Conservation (phyloP, 441 rosid genomes). For the Macaranga tanarius region DNA sequence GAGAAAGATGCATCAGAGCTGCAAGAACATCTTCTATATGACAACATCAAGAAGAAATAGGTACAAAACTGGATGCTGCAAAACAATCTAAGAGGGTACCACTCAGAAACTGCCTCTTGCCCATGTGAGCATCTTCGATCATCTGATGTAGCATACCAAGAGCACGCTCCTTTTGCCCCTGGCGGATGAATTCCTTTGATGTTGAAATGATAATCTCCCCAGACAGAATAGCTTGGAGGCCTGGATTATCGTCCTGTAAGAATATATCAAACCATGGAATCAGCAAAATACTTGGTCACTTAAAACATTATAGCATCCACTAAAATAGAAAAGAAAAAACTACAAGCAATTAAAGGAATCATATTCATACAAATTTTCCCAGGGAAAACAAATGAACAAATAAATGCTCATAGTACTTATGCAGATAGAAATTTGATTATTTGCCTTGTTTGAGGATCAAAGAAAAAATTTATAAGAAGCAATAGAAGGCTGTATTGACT, state of each 20-base stretch:
- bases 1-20: constrained; percentile 32
- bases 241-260: constrained; percentile 67
- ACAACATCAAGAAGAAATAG: constrained; percentile 19
- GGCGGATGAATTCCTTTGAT: constrained; percentile 70
- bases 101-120: constrained; percentile 97
- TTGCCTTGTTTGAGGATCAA: neutral
- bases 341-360: constrained; percentile 7
- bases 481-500: neutral
- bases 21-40: constrained; percentile 16
- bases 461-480: neutral
- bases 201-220: constrained; percentile 64
- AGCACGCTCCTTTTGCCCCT: constrained; percentile 89
- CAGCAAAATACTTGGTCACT: constrained; percentile 7
- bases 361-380: constrained; percentile 5
- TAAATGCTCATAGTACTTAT: neutral
- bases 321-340: neutral
- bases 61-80: constrained; percentile 9
- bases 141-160: constrained; percentile 94
- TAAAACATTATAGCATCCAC: neutral
- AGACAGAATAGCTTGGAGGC: constrained; percentile 64
- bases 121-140: constrained; percentile 98
- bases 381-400: neutral
- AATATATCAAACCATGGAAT: constrained; percentile 19
- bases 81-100: constrained; percentile 48
- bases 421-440: neutral